Evolutionary conservation across 495 filamentous ascomycete species (phyloP).

Genomic region (Hypoxylon intermedium): DNA sequence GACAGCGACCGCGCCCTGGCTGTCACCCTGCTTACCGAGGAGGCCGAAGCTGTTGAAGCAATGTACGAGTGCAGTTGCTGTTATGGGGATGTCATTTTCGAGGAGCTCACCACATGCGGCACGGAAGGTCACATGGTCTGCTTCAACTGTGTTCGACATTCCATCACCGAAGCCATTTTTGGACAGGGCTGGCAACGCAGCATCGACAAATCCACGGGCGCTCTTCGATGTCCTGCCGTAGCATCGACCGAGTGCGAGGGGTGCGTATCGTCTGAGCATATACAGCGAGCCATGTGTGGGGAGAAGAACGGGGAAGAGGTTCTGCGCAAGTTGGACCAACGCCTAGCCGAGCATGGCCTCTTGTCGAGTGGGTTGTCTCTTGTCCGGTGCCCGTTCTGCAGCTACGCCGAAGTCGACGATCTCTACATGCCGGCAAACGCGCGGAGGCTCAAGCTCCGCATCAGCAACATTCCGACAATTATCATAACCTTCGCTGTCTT

Average conservation of each 20-base stretch:
- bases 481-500: slow-evolving; percentile 52
- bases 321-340: slow-evolving; percentile 74
- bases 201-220: slow-evolving; percentile 71
- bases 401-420: slow-evolving; percentile 87
- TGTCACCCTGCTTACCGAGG: slow-evolving; percentile 70
- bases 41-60: slow-evolving; percentile 73
- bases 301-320: slow-evolving; percentile 73
- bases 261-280: slow-evolving; percentile 68
- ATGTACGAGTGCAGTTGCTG: slow-evolving; percentile 93
- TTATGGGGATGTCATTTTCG: slow-evolving; percentile 77
- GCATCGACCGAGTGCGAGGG: slow-evolving; percentile 74
- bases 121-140: slow-evolving; percentile 81
- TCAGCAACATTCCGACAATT: slow-evolving; percentile 51
- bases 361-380: slow-evolving; percentile 75
- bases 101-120: slow-evolving; percentile 80
- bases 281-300: slow-evolving; percentile 73
- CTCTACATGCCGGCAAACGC: slow-evolving; percentile 65
- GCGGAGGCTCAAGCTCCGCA: slow-evolving; percentile 58
- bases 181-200: slow-evolving; percentile 90
- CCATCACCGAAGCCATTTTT: slow-evolving; percentile 83
- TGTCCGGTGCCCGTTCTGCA: slow-evolving; percentile 87
- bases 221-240: slow-evolving; percentile 81
- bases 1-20: slow-evolving; percentile 69
- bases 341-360: slow-evolving; percentile 74
- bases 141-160: slow-evolving; percentile 79